phyloP scores from a whole-genome alignment of 345 rosid species.

The Stellera chamaejasme region DNA sequence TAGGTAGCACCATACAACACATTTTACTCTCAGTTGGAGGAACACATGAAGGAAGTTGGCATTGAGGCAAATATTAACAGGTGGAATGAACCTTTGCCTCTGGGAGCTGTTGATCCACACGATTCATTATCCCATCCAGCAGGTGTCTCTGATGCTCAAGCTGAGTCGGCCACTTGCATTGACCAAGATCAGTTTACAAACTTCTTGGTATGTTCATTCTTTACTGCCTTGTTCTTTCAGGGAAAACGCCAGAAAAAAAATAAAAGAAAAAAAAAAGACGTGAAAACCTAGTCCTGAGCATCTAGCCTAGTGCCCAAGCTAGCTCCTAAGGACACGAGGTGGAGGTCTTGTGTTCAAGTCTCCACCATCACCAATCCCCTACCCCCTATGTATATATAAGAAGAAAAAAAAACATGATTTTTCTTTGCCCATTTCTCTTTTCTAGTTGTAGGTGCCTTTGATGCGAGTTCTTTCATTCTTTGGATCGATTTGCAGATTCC shows the following conservation, averaged over 20 bases:
- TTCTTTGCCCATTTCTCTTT: background rate
- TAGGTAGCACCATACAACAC: constrained; percentile 99
- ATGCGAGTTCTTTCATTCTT: constrained; percentile 8
- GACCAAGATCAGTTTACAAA: constrained; percentile 93
- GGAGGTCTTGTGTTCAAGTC: too few relatives aligned
- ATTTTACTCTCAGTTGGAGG: constrained; percentile 81
- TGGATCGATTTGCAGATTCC: constrained; percentile 59
- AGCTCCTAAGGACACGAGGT: too few relatives aligned
- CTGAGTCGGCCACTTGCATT: constrained; percentile 71
- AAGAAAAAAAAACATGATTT: background rate
- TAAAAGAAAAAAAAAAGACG: too few relatives aligned
- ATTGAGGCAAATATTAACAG: constrained; percentile 67
- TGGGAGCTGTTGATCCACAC: constrained; percentile 91
- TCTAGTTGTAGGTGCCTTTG: constrained; percentile 5
- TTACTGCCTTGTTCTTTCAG: background rate
- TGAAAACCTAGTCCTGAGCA: too few relatives aligned
- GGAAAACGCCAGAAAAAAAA: too few relatives aligned
- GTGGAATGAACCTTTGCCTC: constrained; percentile 84
- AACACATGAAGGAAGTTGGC: constrained; percentile 84
- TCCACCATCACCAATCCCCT: too few relatives aligned
- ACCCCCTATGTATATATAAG: too few relatives aligned
- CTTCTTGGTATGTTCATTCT: constrained; percentile 57
- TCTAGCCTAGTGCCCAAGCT: too few relatives aligned
- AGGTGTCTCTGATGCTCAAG: constrained; percentile 86
- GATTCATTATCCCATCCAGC: constrained; percentile 98